A percentile compares a stretch with the other conserved stretches of the same genome.
Conservation (phyloP, 352 stramenopile genomes). For the Phytophthora crassamura region DNA sequence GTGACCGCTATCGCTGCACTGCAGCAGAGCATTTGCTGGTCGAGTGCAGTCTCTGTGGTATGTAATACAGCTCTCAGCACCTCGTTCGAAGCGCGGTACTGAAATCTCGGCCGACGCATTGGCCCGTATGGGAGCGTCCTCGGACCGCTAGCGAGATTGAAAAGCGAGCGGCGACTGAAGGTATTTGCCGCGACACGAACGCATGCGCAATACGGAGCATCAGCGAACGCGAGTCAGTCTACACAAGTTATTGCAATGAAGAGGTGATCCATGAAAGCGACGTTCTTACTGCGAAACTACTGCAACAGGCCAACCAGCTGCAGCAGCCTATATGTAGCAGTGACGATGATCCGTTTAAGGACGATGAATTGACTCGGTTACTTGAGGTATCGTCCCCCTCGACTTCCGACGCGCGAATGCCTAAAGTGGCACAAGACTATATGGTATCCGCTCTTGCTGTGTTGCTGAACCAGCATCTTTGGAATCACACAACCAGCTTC, state of each 20-base stretch:
- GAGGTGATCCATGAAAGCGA: background rate
- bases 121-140: slow-evolving; percentile 8
- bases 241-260: slow-evolving; percentile 1
- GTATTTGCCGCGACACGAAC: slow-evolving; percentile 2
- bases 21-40: background rate
- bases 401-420: background rate
- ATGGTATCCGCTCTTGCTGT: background rate
- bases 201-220: background rate
- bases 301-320: background rate
- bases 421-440: background rate
- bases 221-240: background rate
- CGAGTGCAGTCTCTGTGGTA: background rate
- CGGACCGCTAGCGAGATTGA: slow-evolving; percentile 1
- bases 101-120: background rate
- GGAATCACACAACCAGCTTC: background rate
- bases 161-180: background rate
- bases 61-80: slow-evolving; percentile 11
- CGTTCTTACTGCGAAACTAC: background rate
- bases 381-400: background rate
- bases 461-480: background rate
- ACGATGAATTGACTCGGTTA: slow-evolving; percentile 2
- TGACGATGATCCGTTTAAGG: slow-evolving; percentile 4
- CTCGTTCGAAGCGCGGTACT: slow-evolving; percentile 5
- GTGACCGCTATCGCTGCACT: background rate
- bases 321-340: background rate